Conservation (phyloP, 1,284 basidiomycete species). For the Hemileia vastatrix region DNA sequence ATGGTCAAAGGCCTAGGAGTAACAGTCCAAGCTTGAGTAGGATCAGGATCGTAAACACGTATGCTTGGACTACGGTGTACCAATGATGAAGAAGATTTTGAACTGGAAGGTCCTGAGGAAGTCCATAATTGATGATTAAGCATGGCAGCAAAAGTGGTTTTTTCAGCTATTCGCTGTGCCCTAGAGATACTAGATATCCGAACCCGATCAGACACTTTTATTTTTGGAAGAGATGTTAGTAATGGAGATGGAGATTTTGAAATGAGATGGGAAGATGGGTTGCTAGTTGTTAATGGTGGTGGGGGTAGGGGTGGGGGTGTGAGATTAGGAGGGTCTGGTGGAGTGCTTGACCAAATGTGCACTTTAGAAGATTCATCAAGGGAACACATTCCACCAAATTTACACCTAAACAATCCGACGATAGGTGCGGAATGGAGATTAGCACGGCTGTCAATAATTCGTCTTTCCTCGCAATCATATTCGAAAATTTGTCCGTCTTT, state of each 20-base stretch:
- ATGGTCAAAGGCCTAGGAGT: slow-evolving; percentile 28
- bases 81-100: slow-evolving; percentile 44
- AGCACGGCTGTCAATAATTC: slow-evolving; percentile 53
- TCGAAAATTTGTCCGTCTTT: slow-evolving; percentile 79
- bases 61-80: slow-evolving; percentile 59
- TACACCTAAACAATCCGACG: slow-evolving; percentile 61
- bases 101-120: slow-evolving; percentile 44
- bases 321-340: no score
- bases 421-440: slow-evolving; percentile 59
- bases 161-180: slow-evolving; percentile 64
- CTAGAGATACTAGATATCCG: slow-evolving; percentile 38
- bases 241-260: slow-evolving; percentile 44
- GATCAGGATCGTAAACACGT: slow-evolving; percentile 61
- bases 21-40: slow-evolving; percentile 24
- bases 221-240: slow-evolving; percentile 46
- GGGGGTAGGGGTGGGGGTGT: no score
- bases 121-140: slow-evolving; percentile 72
- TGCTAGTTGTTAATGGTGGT: no score
- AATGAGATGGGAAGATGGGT: not conserved
- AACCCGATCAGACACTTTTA: not conserved
- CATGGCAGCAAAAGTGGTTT: slow-evolving; percentile 65
- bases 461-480: slow-evolving; percentile 58
- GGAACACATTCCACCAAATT: slow-evolving; percentile 55
- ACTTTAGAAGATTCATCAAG: slow-evolving; percentile 74
- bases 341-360: slow-evolving; percentile 54